Evolutionary conservation across 2,329 filamentous ascomycete genomes (phyloP), one percentile per base, ranked within the genome.

Genomic region (Berkeleyomyces basicola): DNA sequence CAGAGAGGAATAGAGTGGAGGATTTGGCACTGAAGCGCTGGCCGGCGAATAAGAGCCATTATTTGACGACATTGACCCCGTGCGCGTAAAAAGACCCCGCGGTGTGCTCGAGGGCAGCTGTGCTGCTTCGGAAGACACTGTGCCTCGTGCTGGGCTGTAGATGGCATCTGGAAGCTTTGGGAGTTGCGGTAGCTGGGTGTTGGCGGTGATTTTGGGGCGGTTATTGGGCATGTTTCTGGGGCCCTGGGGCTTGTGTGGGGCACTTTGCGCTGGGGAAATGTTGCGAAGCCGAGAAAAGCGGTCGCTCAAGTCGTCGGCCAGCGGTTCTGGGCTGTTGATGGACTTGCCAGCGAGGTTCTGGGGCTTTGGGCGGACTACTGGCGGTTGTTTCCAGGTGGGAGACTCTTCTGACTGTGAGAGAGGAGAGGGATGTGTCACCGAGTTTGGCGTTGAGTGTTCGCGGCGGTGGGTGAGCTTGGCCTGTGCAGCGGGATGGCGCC

Each of bases 81-180:
- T 82, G 51, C 83, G 77, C 61, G 79, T 82, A 59, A 83, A 84
- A 69, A 85, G 78, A 66, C 81, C 82, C 14, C 85, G 77, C 1
- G 84, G 79, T 3, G 82, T 84, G 67, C 81, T 85, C 33, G 84
- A 78, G 0, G 86, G 86, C 2, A 84, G 78, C 47, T 84, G 79
- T 7, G 86, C 80, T 33, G 82, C 78, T 65, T 84, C 83, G 33
- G 80, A 82, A 2, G 84, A 83, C 3, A 85, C 77, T 63, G 83
- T 86, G 37, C 87, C 88, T 42, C 86, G 79, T 1, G 85, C 85
- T n/a, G 87, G 87, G 68, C 84, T 90, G 69, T 90, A 91, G 3
- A 88, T 87, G 6, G 87, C 85, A 68, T 85, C 85, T 1, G 87
- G 87, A 55, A 85, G 74, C 70, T 86, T 87, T 9, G 87, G 87